Base-by-base conservation (phyloP, 164 flowering plant species). In the Piper longum region DNA sequence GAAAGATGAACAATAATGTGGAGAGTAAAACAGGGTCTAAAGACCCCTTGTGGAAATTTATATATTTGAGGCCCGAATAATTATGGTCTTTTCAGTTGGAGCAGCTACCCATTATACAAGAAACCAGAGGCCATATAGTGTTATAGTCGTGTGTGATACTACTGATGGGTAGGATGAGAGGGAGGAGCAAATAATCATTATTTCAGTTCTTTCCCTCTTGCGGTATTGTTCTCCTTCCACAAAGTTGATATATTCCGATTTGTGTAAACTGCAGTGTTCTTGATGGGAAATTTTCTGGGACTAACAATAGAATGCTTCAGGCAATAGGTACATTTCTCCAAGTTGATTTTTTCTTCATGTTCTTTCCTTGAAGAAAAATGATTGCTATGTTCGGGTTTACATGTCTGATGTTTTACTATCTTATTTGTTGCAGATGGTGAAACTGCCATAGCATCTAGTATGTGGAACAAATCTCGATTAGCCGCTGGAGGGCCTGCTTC, bases 251-350 rank as follows among this genome's bases (percentile, higher is more conserved):
- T 69, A 61, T 67, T 51, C 42, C 62, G 57, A 59, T 68, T 5
- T 48, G 14, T 44, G 48, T 14, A 48, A 12, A 17, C 61, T 64
- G 81, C 88, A 88, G 98, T 64, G 61, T 54, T 54, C 83, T 79
- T 54, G 76, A 77, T 59, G 55, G 74, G 60, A 80, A 73, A 72
- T 55, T 69, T 63, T 69, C 79, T 42, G 74, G 73, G 63, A 74
- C 77, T 64, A 65, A 82, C 60, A 43, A 80, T 26, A 75, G 62
- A 43, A 74, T 65, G 75, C 84, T 87, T 66, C 82, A 72, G 65
- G 76, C 80, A 7, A 56, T 78, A 63, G 86, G 98, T 91, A 84
- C 66, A 65, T 44, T n/a, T 44, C 39, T 48, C 11, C 3, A 48
- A 48, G 14, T 14, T 9, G 12, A 48, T 48, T 9, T 48, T 5